Conservation (phyloP, 805 yeast genomes). For the Geotrichum ghanense region DNA sequence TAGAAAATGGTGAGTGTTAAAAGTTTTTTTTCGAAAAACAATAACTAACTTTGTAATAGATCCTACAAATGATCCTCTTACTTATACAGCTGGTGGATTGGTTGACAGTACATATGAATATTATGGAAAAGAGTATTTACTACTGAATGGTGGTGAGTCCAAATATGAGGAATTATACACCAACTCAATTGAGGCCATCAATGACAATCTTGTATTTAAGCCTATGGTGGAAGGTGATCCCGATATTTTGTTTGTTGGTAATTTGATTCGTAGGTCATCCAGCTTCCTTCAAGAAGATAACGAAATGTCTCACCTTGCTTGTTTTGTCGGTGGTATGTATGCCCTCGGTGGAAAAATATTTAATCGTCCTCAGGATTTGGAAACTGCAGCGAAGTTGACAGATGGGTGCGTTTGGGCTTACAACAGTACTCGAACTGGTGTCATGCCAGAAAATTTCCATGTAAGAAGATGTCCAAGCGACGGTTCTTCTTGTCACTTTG, state of each 20-base stretch:
- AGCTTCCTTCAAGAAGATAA: constrained; percentile 9
- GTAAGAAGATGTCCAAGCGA: constrained; percentile 19
- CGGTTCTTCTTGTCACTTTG: constrained; percentile 3
- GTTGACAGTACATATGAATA: constrained; percentile 41
- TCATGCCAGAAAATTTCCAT: constrained; percentile 34
- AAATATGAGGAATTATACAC: constrained; percentile 28
- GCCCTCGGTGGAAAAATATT: constrained; percentile 37
- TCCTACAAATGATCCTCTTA: constrained; percentile 7
- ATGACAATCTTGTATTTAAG: constrained; percentile 31
- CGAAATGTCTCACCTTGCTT: constrained; percentile 38
- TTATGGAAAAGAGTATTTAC: constrained; percentile 36
- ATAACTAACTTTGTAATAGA: constrained; percentile 1
- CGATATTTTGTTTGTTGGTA: constrained; percentile 26
- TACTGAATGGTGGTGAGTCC: constrained; percentile 28
- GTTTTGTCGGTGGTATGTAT: constrained; percentile 46
- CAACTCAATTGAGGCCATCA: constrained; percentile 26
- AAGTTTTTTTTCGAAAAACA: background rate
- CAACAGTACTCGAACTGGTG: constrained; percentile 26
- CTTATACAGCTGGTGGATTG: constrained; percentile 31
- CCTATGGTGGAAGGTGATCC: constrained; percentile 36
- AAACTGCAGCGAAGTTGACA: constrained; percentile 33
- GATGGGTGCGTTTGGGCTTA: constrained; percentile 39
- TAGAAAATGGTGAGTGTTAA: background rate
- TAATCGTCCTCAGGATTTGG: constrained; percentile 27
- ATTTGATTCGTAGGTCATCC: constrained; percentile 4